Percentiles rank a stretch among this genome's conserved stretches.
phyloP scores from a whole-genome alignment of 768 basidiomycete species.

The Xerocomellus intermedius region DNA sequence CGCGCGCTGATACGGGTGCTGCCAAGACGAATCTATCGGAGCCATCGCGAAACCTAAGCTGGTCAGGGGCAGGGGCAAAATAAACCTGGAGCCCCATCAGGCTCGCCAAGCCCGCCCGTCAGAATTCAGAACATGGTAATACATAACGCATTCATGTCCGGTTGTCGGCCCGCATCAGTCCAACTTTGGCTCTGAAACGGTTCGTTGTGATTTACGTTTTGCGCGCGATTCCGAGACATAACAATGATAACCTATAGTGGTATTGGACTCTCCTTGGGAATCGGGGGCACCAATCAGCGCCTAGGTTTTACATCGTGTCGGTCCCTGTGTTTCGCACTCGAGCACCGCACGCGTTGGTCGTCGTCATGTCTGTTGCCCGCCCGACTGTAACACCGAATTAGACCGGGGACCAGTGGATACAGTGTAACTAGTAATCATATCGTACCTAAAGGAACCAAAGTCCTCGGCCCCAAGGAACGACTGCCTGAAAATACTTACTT shows the following conservation, averaged over 20 bases:
- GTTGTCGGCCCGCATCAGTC: neutral
- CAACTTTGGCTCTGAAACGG: slow-evolving; percentile 14
- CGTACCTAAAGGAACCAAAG: slow-evolving; percentile 6
- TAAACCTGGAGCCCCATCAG: slow-evolving; percentile 4
- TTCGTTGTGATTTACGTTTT: slow-evolving; percentile 23
- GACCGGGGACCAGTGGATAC: neutral
- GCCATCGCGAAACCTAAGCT: neutral
- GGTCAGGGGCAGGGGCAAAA: neutral
- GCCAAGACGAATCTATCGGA: neutral
- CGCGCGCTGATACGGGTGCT: neutral
- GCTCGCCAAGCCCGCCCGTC: slow-evolving; percentile 3
- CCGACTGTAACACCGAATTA: neutral
- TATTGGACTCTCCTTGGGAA: neutral
- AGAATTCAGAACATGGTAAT: neutral
- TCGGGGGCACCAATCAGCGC: neutral
- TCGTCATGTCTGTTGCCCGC: slow-evolving; percentile 11
- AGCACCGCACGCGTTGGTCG: neutral
- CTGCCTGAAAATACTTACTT: slow-evolving; percentile 2
- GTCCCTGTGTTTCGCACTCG: neutral
- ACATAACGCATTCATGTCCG: neutral
- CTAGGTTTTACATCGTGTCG: neutral
- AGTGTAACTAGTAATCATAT: slow-evolving; percentile 14
- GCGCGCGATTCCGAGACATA: neutral
- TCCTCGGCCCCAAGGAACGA: slow-evolving; percentile 31
- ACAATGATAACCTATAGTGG: neutral